phyloP scores from a whole-genome alignment of 768 basidiomycete genomes.

The Tulasnella sp. region DNA sequence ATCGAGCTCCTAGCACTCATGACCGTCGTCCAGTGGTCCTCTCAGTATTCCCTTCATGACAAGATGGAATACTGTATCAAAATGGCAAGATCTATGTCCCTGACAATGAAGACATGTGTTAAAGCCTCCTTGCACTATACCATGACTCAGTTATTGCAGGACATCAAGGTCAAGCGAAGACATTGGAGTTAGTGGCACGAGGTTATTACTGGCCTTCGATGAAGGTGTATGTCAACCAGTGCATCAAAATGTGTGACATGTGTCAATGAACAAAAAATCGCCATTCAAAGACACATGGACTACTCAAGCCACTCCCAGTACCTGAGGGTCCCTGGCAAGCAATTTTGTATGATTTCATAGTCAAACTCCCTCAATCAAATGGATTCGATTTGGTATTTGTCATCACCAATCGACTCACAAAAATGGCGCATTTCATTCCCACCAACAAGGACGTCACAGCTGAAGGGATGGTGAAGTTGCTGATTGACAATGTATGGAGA shows the following conservation, averaged over 20 bases:
- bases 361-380: not conserved
- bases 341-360: conserved; percentile 24
- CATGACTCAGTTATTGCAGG: not conserved
- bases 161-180: conserved; percentile 19
- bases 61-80: not conserved
- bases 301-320: conserved; percentile 20
- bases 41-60: no score
- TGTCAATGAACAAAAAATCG: conserved; percentile 20
- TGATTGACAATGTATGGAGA: not conserved
- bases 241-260: conserved; percentile 21
- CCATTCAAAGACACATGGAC: conserved; percentile 16
- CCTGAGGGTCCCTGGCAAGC: conserved; percentile 23
- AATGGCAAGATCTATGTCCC: conserved; percentile 6
- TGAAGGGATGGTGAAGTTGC: not conserved
- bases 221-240: conserved; percentile 19
- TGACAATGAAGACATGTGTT: not conserved
- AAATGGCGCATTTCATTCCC: conserved; percentile 8
- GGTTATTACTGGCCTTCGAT: conserved; percentile 20
- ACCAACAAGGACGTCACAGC: not conserved
- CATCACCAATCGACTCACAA: conserved; percentile 8
- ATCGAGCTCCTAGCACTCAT: no score
- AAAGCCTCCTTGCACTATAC: not conserved
- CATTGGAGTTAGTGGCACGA: conserved; percentile 17
- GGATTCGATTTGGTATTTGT: not conserved
- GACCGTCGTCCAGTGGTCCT: no score